A percentile compares a stretch with the other conserved stretches of the same genome.
phyloP scores from a whole-genome alignment of 345 rosid genomes.

The Cardiospermum halicacabum region DNA sequence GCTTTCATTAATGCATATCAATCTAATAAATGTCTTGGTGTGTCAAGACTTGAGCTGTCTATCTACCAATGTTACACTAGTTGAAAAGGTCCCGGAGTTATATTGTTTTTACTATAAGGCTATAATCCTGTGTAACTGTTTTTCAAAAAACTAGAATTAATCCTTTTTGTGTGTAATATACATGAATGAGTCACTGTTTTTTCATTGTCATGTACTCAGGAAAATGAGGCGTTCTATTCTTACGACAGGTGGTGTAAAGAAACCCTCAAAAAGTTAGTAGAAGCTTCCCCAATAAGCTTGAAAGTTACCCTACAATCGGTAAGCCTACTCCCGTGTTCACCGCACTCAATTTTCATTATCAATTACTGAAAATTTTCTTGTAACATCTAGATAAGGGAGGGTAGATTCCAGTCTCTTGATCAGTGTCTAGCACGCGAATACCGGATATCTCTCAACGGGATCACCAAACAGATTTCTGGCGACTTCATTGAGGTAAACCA shows the following conservation, averaged over 20 bases:
- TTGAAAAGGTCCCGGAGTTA: neutral
- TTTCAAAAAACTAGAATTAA: neutral
- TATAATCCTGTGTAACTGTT: neutral
- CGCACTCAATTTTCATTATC: constrained; percentile 7
- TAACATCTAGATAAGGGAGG: constrained; percentile 63
- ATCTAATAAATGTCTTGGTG: neutral
- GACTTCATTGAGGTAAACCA: constrained; percentile 73
- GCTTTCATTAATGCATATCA: constrained; percentile 15
- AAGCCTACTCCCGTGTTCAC: constrained; percentile 26
- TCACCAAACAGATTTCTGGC: constrained; percentile 53
- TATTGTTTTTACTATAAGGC: neutral
- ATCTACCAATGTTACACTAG: neutral
- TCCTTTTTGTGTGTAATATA: neutral
- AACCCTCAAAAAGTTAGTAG: constrained; percentile 58
- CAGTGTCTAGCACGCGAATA: constrained; percentile 84
- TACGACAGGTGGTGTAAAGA: constrained; percentile 56
- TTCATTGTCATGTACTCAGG: constrained; percentile 31
- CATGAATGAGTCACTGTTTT: neutral
- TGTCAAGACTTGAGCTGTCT: neutral
- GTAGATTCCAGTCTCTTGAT: constrained; percentile 84
- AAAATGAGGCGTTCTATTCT: constrained; percentile 49
- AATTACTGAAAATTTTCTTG: constrained; percentile 11
- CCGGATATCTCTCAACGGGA: constrained; percentile 51
- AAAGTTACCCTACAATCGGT: constrained; percentile 78
- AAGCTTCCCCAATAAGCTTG: constrained; percentile 90